Conservation (phyloP, 306 rosid genomes). For the Rosa lucieae region DNA sequence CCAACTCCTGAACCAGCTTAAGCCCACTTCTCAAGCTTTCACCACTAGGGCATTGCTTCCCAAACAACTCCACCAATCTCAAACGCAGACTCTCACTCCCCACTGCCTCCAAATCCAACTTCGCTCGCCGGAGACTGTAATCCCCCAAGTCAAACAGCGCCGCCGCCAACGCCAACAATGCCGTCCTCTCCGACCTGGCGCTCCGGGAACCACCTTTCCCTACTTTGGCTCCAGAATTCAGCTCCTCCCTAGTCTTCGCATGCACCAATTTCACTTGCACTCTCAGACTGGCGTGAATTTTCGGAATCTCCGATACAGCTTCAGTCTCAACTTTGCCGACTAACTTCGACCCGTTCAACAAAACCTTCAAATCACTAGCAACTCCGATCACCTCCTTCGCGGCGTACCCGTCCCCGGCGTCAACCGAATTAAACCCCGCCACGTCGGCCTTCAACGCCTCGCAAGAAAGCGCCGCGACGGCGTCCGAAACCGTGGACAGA, state of each 20-base stretch:
- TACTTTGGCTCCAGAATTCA: conserved; percentile 51
- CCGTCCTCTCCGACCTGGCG: conserved; percentile 37
- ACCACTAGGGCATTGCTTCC: conserved; percentile 43
- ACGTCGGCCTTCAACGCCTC: conserved; percentile 74
- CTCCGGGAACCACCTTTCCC: conserved; percentile 34
- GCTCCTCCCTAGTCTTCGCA: conserved; percentile 54
- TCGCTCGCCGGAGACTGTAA: conserved; percentile 49
- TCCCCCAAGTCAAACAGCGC: conserved; percentile 54
- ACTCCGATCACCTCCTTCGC: conserved; percentile 78
- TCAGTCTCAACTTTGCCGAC: conserved; percentile 57
- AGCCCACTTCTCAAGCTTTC: conserved; percentile 43
- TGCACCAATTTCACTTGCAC: conserved; percentile 58
- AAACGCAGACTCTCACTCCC: conserved; percentile 25
- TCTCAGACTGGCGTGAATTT: conserved; percentile 62
- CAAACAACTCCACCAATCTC: conserved; percentile 44
- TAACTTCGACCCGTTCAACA: conserved; percentile 78
- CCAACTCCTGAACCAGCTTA: conserved; percentile 42
- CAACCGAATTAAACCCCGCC: conserved; percentile 53
- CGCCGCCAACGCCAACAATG: conserved; percentile 46
- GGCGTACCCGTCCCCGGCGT: conserved; percentile 71
- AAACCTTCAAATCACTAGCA: conserved; percentile 62
- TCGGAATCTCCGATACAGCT: conserved; percentile 43
- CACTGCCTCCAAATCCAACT: conserved; percentile 36
- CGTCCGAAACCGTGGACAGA: conserved; percentile 47
- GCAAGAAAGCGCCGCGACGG: conserved; percentile 74